Evolutionary conservation across 345 rosid genomes (phyloP).

Genomic region (Salix arbutifolia): DNA sequence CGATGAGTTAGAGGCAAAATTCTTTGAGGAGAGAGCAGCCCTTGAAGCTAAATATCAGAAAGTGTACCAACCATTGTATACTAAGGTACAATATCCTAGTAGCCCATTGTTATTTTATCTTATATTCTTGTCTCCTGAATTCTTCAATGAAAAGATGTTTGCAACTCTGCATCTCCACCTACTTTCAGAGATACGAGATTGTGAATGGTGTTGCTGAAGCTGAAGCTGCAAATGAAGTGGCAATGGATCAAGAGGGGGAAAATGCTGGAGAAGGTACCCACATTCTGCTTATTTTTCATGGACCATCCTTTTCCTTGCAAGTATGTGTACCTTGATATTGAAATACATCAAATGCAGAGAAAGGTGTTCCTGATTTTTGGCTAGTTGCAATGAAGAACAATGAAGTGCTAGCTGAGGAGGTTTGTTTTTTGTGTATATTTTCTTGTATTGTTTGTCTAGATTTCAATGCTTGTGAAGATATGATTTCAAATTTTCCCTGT

Average conservation of each 20-base stretch:
- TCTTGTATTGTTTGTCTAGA: not conserved
- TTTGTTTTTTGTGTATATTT: slow-evolving; percentile 13
- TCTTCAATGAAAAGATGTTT: not conserved
- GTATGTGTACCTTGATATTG: slow-evolving; percentile 12
- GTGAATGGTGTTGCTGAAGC: slow-evolving; percentile 75
- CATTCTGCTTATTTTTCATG: not conserved
- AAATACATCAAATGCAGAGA: slow-evolving; percentile 45
- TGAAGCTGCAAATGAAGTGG: slow-evolving; percentile 42
- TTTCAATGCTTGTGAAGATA: not conserved
- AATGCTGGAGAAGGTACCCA: slow-evolving; percentile 57
- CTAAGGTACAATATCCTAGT: slow-evolving; percentile 44
- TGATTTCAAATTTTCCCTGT: not conserved
- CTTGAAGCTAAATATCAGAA: slow-evolving; percentile 90
- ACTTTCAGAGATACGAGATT: slow-evolving; percentile 73
- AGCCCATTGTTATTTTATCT: not conserved
- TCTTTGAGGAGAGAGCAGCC: slow-evolving; percentile 86
- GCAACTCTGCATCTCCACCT: not conserved
- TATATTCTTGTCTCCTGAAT: not conserved
- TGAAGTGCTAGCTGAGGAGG: slow-evolving; percentile 88
- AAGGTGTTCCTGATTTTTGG: slow-evolving; percentile 98
- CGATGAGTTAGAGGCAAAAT: slow-evolving; percentile 78
- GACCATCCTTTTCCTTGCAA: not conserved
- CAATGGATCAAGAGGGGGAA: slow-evolving; percentile 51
- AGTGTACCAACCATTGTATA: slow-evolving; percentile 70
- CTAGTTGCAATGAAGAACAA: slow-evolving; percentile 88